Conservation (phyloP, 176 grass and related monocot genomes). For the Ensete glaucum region DNA sequence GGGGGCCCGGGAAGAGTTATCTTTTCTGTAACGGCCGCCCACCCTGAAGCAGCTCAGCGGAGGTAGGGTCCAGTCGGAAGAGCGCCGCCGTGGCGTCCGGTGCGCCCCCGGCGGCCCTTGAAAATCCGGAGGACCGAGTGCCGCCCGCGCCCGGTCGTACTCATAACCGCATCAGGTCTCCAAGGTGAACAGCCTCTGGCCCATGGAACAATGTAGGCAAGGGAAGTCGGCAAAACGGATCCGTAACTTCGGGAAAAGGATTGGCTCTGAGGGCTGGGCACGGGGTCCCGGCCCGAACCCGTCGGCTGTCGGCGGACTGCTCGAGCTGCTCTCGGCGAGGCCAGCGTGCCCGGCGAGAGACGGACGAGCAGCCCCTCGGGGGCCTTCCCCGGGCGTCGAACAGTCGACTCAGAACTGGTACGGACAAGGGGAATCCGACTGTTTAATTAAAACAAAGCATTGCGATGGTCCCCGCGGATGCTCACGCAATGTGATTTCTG, state of each 20-base stretch:
- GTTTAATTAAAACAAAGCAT: no score
- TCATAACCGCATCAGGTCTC: constrained; percentile 81
- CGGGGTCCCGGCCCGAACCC: no score
- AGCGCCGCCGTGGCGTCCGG: constrained; percentile 55
- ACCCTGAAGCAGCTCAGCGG: constrained; percentile 2
- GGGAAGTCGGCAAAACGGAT: constrained; percentile 41
- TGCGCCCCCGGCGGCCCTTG: constrained; percentile 51
- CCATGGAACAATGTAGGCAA: constrained; percentile 43
- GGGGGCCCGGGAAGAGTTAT: no score
- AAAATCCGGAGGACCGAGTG: constrained; percentile 50
- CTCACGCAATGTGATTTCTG: constrained; percentile 64
- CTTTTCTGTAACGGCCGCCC: no score
- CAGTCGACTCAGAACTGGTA: no score
- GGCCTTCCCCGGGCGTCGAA: no score
- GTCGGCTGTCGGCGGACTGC: no score
- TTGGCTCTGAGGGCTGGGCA: constrained; percentile 39
- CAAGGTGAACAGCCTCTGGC: constrained; percentile 61
- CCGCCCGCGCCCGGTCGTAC: constrained; percentile 33
- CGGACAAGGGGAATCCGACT: no score
- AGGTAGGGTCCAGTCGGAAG: constrained; percentile 51
- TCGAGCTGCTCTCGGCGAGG: no score
- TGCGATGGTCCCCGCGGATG: no score
- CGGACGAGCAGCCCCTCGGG: no score
- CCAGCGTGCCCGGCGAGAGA: no score
- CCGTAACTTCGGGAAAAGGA: constrained; percentile 40